Percentiles rank a stretch among this genome's conserved stretches.
Conservation (phyloP, 768 basidiomycete genomes). For the Auricularia cornea region DNA sequence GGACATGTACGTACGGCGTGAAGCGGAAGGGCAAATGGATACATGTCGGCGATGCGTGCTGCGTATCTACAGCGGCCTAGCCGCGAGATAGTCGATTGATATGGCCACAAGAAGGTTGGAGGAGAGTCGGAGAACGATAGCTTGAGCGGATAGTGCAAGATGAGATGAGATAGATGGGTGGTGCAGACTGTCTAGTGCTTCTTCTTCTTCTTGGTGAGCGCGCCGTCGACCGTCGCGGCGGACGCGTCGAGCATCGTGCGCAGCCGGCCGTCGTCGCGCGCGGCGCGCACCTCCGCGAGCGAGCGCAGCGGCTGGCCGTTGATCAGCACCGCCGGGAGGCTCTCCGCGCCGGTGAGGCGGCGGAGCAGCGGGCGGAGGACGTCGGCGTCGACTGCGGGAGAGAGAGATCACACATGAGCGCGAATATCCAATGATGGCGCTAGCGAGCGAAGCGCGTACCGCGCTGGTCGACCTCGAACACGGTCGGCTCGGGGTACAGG, state of each 20-base stretch:
- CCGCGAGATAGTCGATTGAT: too few species aligned
- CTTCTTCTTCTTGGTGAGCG: not conserved
- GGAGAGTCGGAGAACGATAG: too few species aligned
- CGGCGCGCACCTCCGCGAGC: not conserved
- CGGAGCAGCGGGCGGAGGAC: conserved; percentile 53
- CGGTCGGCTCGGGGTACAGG: conserved; percentile 52
- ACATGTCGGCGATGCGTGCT: too few species aligned
- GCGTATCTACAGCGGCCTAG: too few species aligned
- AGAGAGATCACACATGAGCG: not conserved
- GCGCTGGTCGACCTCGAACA: conserved; percentile 66
- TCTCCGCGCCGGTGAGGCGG: conserved; percentile 46
- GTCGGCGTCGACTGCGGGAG: conserved; percentile 44
- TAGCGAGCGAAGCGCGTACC: conserved; percentile 18
- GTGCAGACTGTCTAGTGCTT: not conserved
- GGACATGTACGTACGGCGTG: too few species aligned
- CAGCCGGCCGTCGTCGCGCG: not conserved
- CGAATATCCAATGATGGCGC: not conserved
- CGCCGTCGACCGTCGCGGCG: not conserved
- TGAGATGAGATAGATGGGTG: too few species aligned
- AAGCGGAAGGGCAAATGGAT: too few species aligned
- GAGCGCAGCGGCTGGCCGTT: conserved; percentile 44
- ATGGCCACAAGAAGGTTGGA: too few species aligned
- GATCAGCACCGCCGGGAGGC: conserved; percentile 61
- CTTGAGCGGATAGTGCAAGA: too few species aligned
- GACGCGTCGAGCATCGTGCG: not conserved